These are phyloP conservation scores for Aspergillus sojae DNA, from an alignment of 2,329 filamentous ascomycete genomes.

Conservation along the genomic window DNA sequence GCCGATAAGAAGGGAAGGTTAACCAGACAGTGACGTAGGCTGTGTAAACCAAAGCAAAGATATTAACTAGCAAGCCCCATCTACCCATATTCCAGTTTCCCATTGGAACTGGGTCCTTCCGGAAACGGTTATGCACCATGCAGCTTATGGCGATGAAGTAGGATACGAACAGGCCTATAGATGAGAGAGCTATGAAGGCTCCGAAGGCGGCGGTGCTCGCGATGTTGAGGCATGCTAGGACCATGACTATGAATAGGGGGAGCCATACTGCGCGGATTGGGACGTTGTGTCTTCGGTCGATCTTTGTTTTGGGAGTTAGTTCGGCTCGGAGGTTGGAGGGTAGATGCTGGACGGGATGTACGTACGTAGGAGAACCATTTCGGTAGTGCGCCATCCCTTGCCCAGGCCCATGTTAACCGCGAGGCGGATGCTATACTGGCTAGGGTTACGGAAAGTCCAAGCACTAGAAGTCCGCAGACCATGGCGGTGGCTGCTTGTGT, in stretches of 20 bases:
- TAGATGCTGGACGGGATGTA: not conserved
- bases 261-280: constrained; percentile 43
- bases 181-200: constrained; percentile 44
- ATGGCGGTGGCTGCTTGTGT: constrained; percentile 45
- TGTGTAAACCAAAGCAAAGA: constrained; percentile 35
- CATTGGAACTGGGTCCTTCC: constrained; percentile 23
- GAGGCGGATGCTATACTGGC: constrained; percentile 51
- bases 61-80: constrained; percentile 35
- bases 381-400: constrained; percentile 51
- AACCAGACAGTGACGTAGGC: constrained; percentile 4
- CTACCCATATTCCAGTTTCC: constrained; percentile 22
- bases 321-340: not conserved
- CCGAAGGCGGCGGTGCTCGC: constrained; percentile 42
- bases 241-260: constrained; percentile 33
- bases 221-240: constrained; percentile 44
- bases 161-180: constrained; percentile 41
- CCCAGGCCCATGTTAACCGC: constrained; percentile 54
- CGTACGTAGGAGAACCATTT: constrained; percentile 20
- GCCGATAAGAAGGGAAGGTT: constrained; percentile 2
- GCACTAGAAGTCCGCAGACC: constrained; percentile 29
- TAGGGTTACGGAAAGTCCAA: constrained; percentile 43
- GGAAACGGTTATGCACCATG: constrained; percentile 38
- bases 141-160: constrained; percentile 44
- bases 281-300: constrained; percentile 36
- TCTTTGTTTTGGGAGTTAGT: constrained; percentile 16